Conservation (phyloP, 257 asterid species). For the Petunia axillaris region DNA sequence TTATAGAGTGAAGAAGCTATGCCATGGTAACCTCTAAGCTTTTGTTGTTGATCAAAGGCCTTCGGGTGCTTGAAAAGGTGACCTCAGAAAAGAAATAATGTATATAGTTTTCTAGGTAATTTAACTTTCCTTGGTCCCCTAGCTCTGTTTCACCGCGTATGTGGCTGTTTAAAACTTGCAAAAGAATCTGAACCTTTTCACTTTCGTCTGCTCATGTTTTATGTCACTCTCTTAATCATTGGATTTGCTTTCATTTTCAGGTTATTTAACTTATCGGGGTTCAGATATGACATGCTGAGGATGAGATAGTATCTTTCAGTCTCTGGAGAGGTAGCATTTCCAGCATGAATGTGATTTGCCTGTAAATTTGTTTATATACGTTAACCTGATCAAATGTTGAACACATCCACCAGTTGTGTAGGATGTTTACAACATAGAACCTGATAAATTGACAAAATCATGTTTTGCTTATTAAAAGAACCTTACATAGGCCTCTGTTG, state of each 20-base stretch:
- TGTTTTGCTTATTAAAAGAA: not conserved
- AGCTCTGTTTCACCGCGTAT: too few relatives aligned
- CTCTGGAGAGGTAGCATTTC: slow-evolving; percentile 8
- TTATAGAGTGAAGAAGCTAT: not conserved
- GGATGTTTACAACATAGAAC: slow-evolving; percentile 3
- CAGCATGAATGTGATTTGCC: slow-evolving; percentile 24
- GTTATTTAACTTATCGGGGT: slow-evolving; percentile 31
- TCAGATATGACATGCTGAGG: slow-evolving; percentile 61
- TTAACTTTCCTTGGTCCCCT: not conserved
- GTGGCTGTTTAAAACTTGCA: not conserved
- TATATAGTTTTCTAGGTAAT: not conserved
- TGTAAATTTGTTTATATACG: slow-evolving; percentile 25
- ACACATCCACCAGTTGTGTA: not conserved
- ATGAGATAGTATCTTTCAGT: slow-evolving; percentile 27
- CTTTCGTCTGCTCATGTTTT: not conserved
- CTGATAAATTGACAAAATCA: not conserved
- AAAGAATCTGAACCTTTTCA: not conserved
- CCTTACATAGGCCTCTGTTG: not conserved
- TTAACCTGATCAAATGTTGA: slow-evolving; percentile 22
- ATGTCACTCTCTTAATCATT: not conserved
- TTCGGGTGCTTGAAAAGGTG: not conserved
- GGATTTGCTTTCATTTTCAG: slow-evolving; percentile 34
- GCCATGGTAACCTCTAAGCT: not conserved
- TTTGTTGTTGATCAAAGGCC: not conserved
- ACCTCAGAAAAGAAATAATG: not conserved